Percentiles rank a stretch among this genome's conserved stretches.
Evolutionary conservation across 1,139 yeast species (phyloP).

Genomic region (Suhomyces chickasaworum): DNA sequence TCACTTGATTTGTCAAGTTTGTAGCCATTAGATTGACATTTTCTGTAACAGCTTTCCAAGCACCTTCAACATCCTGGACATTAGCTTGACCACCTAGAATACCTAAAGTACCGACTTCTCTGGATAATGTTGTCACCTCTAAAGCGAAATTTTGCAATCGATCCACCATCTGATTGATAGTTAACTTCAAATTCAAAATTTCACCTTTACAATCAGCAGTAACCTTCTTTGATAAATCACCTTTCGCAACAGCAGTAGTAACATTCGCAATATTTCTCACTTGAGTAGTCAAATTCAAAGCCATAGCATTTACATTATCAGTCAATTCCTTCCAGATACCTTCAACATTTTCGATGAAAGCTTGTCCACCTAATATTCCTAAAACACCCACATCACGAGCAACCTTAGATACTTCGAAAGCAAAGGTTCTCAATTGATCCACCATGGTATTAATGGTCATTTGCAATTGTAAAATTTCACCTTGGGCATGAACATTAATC

Average conservation of each 20-base stretch:
- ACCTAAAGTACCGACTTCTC: conserved; percentile 90
- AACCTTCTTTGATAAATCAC: conserved; percentile 81
- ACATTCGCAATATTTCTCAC: conserved; percentile 89
- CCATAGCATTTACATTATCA: conserved; percentile 91
- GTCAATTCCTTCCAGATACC: conserved; percentile 91
- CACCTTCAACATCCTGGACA: conserved; percentile 90
- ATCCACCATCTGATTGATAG: conserved; percentile 86
- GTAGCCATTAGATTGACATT: conserved; percentile 90
- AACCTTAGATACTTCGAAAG: conserved; percentile 84
- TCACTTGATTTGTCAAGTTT: conserved; percentile 83
- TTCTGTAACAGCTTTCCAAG: conserved; percentile 90
- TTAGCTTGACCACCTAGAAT: conserved; percentile 90
- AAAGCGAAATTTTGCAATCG: conserved; percentile 85
- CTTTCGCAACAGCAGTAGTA: conserved; percentile 91
- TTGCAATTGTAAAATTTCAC: conserved; percentile 76
- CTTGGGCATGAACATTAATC: conserved; percentile 82
- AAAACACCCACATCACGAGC: conserved; percentile 91
- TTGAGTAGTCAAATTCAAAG: conserved; percentile 80
- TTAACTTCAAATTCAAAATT: conserved; percentile 74
- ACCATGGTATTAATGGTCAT: conserved; percentile 85
- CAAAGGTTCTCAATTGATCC: conserved; percentile 83
- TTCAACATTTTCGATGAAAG: conserved; percentile 78
- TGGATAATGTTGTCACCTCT: conserved; percentile 82
- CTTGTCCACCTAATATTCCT: conserved; percentile 87
- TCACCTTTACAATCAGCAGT: conserved; percentile 91